These are phyloP conservation scores for Syzygium oleosum DNA, from an alignment of 345 rosid genomes.

Conservation along the genomic window DNA sequence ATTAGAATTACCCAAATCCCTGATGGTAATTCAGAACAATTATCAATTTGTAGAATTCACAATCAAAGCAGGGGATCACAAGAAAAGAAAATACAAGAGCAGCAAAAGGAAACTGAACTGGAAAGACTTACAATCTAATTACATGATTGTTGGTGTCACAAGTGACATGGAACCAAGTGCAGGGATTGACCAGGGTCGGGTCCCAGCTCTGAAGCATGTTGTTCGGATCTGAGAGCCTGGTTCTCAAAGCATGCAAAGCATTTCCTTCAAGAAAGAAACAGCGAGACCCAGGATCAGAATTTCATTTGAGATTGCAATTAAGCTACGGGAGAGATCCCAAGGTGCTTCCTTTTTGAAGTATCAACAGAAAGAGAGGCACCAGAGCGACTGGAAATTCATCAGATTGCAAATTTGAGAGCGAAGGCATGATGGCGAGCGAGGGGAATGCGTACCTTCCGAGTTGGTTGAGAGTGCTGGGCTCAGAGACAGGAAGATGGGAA, in stretches of 20 bases:
- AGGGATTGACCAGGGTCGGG: slow-evolving; percentile 82
- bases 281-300: not conserved
- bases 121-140: slow-evolving; percentile 39
- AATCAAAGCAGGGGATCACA: not conserved
- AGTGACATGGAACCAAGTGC: slow-evolving; percentile 84
- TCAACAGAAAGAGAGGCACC: not conserved
- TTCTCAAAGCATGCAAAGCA: slow-evolving; percentile 61
- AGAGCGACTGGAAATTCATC: not conserved
- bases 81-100: not conserved
- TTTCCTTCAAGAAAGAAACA: slow-evolving; percentile 38
- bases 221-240: slow-evolving; percentile 57
- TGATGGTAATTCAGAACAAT: slow-evolving; percentile 8
- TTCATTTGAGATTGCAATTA: not conserved
- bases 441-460: slow-evolving; percentile 35
- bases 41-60: not conserved
- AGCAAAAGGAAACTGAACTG: not conserved
- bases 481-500: slow-evolving; percentile 15
- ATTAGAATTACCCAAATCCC: slow-evolving; percentile 66
- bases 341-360: not conserved
- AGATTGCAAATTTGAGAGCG: not conserved
- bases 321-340: not conserved
- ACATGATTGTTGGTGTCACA: slow-evolving; percentile 66
- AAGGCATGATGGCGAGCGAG: not conserved
- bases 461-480: slow-evolving; percentile 39
- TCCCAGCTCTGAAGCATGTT: slow-evolving; percentile 83